These are phyloP conservation scores for Termitomyces sp. DNA, from an alignment of 768 basidiomycete species.

Conservation along the genomic window DNA sequence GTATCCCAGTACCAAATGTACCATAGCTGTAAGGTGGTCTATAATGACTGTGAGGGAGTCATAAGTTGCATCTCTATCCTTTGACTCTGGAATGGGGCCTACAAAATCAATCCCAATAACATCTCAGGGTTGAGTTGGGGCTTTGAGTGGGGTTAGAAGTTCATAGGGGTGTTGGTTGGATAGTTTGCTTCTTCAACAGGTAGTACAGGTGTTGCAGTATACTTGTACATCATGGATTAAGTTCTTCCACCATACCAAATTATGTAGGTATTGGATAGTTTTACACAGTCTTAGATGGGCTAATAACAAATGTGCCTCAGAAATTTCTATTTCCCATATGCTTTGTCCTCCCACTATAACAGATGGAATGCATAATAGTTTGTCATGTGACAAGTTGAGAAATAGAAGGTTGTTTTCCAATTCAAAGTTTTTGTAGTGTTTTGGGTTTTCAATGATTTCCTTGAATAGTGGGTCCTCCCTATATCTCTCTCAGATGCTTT, in stretches of 20 bases:
- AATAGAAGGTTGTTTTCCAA: neutral
- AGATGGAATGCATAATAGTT: neutral
- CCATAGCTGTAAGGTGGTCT: no score
- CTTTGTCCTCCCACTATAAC: neutral
- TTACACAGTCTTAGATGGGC: neutral
- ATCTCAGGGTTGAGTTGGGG: no score
- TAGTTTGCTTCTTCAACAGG: no score
- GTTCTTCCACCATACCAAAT: neutral
- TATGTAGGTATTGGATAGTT: neutral
- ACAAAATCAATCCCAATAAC: no score
- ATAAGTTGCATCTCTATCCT: no score
- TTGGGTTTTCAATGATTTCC: neutral
- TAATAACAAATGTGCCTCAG: neutral
- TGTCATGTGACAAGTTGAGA: accelerated
- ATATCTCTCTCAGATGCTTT: neutral
- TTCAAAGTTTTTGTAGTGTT: neutral
- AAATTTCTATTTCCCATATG: neutral
- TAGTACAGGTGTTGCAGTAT: no score
- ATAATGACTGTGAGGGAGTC: no score
- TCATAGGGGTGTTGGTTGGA: no score
- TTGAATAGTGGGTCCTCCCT: neutral
- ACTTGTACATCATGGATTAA: no score
- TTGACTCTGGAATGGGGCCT: no score
- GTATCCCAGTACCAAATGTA: no score
- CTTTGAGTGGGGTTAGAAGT: no score